Evolutionary conservation across 352 stramenopile species (phyloP), one percentile per base, ranked within the genome.

Genomic region (Pythium brachiatum): DNA sequence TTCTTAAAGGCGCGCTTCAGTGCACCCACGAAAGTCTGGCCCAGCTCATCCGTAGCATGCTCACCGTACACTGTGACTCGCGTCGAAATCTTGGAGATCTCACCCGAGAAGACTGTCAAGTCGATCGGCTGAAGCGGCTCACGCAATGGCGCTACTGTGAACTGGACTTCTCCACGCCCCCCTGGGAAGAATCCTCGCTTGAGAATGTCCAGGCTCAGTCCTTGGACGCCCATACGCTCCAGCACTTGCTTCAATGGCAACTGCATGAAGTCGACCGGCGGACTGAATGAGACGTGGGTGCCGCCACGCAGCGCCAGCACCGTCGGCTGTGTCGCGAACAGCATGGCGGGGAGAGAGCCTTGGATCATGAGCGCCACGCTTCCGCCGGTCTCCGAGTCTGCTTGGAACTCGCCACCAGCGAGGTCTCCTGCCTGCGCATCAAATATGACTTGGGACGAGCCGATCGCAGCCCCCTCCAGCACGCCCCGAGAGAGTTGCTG

Each of bases 351-450:
- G 8, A 90, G 48, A 15, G 69, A 74, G 38, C 83, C 79, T 57
- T 92, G 83, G 25, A 90, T 69, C 77, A 90, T 89, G 9, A 92
- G 57, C 8, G 79, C 79, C 6, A 89, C 60, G 47, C 75, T 88
- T 5, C 83, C 79, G 25, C 78, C 76, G 1, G 78, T 89, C 20
- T 71, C 64, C 2, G 82, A 85, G 13, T 54, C 68, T n/a, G 73
- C 75, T 34, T 59, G 53, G 11, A 83, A 74, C 0, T 34, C 50
- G 3, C 63, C 64, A 26, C 64, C 70, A 11, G 25, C 21, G 5
- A 75, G 34, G 4, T 43, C 29, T 5, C 60, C 62, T 7, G 26
- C 15, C 0, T 50, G 48, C 13, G 62, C 68, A 26, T 81, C 68
- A 55, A 83, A 85, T 7, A 63, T 65, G 23, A 88, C 60, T 34